Base-by-base conservation (phyloP, 192 early-diverging fungal species). In the Kappamyces sp. region DNA sequence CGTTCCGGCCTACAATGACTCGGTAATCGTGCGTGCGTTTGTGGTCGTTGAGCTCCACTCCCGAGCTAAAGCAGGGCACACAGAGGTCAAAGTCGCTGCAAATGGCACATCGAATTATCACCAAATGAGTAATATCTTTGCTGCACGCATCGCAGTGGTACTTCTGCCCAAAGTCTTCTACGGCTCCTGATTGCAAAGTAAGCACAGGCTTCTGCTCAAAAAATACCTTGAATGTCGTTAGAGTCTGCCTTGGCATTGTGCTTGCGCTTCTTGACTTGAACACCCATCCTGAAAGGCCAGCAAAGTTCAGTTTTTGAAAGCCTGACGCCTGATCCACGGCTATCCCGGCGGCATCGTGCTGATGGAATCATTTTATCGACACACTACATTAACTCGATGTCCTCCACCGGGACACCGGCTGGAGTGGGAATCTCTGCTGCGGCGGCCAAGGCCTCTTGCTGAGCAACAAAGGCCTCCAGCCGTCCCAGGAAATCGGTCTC, bases 71-170 rank as follows among this genome's bases (percentile, higher is more conserved):
- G 65, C 97, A 99, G 4, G 84, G 83, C 49, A 96, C 87, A 65
- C 97, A 99, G 8, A 97, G 75, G 70, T 97, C 91, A 68, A 97
- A 89, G 71, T 97, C 91, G 58, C 80, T 66, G 57, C 78, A 80
- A 31, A 61, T 64, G 31, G 75, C 76, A 44, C 78, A 98, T 52
- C 86, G 82, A 61, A 99, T 88, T 49, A 90, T 86, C 34, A 93
- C 86, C 2, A 90, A 80, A 55, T 94, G 85, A 32, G 91, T 92
- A 40, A 99, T 84, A 64, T 94, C 91, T 50, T 84, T 85, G 47
- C 82, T 80, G 76, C 97, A 99, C 34, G 76, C 76, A 72, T 97
- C 92, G 78, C 97, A 99, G 60, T 75, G 69, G 64, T 67, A 76
- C 15, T 58, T 66, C 41, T 73, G 71, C 9, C 67, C 61, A 63